These are phyloP conservation scores for Calonectria naviculata DNA, from an alignment of 2,329 filamentous ascomycete genomes.

Conservation along the genomic window DNA sequence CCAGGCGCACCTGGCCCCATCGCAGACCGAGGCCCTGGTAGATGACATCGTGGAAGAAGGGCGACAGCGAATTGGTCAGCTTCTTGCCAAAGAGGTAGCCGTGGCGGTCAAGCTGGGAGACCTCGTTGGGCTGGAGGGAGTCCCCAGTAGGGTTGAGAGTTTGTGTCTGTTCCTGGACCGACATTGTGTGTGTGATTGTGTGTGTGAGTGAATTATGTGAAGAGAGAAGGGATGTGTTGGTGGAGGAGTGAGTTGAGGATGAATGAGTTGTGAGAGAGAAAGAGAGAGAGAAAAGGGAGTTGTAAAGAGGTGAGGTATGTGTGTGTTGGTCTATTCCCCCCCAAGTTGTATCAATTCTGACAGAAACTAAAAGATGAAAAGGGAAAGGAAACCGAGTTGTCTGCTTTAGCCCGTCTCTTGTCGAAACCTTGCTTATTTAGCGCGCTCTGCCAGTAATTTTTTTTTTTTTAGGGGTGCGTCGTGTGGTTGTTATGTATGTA, in stretches of 20 bases:
- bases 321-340: neutral
- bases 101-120: conserved; percentile 52
- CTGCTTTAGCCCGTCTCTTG: neutral
- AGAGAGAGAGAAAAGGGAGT: neutral
- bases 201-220: neutral
- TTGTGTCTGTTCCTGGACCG: conserved; percentile 19
- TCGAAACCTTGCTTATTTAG: conserved; percentile 4
- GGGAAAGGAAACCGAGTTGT: neutral
- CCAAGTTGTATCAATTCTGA: neutral
- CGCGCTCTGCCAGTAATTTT: neutral
- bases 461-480: conserved; percentile 2
- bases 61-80: conserved; percentile 65
- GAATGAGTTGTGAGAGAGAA: neutral
- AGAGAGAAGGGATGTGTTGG: neutral
- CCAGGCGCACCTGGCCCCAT: conserved; percentile 64
- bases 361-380: neutral
- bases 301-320: neutral
- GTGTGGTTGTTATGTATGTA: conserved; percentile 1
- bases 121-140: conserved; percentile 34
- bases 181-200: conserved; percentile 26
- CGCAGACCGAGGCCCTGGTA: conserved; percentile 61
- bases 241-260: neutral
- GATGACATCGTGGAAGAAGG: conserved; percentile 64
- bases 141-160: conserved; percentile 35
- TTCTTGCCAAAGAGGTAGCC: conserved; percentile 70